Evolutionary conservation across 2,329 filamentous ascomycete species (phyloP).

Genomic region (Purpureocillium takamizusanense): DNA sequence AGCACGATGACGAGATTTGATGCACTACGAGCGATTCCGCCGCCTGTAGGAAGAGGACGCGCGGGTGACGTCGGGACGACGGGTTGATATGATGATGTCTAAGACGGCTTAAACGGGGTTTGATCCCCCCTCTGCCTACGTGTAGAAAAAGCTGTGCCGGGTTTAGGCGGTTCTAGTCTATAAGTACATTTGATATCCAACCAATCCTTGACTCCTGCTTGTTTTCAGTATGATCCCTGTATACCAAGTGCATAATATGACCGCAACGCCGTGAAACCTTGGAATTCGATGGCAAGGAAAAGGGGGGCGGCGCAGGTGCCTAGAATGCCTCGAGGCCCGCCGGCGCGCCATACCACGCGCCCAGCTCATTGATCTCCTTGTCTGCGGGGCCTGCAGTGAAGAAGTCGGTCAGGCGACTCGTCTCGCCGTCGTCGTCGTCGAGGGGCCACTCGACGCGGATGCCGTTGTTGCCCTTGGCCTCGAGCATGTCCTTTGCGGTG

Average conservation of each 20-base stretch:
- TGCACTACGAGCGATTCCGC: neutral
- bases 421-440: constrained; percentile 62
- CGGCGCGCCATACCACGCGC: constrained; percentile 74
- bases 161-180: neutral
- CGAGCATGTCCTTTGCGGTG: constrained; percentile 87
- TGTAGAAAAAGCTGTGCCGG: too few relatives aligned
- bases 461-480: constrained; percentile 55
- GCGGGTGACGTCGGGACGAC: neutral
- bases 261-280: too few relatives aligned
- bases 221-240: neutral
- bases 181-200: neutral
- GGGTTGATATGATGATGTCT: constrained; percentile 3
- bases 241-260: too few relatives aligned
- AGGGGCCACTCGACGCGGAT: constrained; percentile 78
- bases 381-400: constrained; percentile 40
- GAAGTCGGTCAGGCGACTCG: constrained; percentile 67
- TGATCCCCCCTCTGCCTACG: too few relatives aligned
- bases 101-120: neutral
- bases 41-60: neutral
- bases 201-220: neutral
- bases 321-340: constrained; percentile 64
- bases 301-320: neutral
- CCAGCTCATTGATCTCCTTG: constrained; percentile 54
- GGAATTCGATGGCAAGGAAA: too few relatives aligned
- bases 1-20: constrained; percentile 50